A percentile compares a stretch with the other conserved stretches of the same genome.
Conservation (phyloP, 441 rosid genomes). For the Lepidium campestre region DNA sequence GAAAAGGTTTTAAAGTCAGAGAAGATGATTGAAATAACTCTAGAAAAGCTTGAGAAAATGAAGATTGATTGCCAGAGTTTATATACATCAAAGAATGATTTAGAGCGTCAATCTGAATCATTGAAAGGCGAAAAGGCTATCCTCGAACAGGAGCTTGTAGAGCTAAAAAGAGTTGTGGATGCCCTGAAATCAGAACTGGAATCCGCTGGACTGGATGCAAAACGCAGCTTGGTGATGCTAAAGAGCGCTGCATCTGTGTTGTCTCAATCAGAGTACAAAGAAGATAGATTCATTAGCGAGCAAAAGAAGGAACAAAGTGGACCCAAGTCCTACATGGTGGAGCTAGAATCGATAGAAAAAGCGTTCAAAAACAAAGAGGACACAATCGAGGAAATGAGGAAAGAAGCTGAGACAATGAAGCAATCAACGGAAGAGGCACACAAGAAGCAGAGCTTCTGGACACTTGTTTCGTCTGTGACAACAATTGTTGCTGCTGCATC, state of each 20-base stretch:
- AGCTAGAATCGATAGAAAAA: conserved; percentile 44
- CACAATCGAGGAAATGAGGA: conserved; percentile 46
- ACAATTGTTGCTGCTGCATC: conserved; percentile 58
- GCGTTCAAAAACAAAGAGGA: conserved; percentile 50
- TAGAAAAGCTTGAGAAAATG: conserved; percentile 23
- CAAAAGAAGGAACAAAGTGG: conserved; percentile 23
- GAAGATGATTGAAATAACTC: conserved; percentile 28
- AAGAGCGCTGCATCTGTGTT: conserved; percentile 41
- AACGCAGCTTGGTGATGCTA: conserved; percentile 33
- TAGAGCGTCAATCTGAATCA: conserved; percentile 21
- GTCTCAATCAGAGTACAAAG: conserved; percentile 28
- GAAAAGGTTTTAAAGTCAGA: conserved; percentile 35
- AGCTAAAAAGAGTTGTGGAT: conserved; percentile 28
- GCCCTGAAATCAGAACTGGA: conserved; percentile 38
- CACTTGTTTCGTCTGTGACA: conserved; percentile 52
- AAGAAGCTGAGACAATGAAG: conserved; percentile 42
- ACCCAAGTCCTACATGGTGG: conserved; percentile 26
- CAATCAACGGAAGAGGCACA: conserved; percentile 40
- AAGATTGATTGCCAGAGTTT: conserved; percentile 29
- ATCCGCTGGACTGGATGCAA: conserved; percentile 22
- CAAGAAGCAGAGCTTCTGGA: conserved; percentile 55
- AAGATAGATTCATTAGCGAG: conserved; percentile 14
- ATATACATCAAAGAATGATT: conserved; percentile 22
- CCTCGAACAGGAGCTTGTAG: conserved; percentile 33
- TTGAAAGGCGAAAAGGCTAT: conserved; percentile 37